Evolutionary conservation across 73 alveolate species (phyloP).

Genomic region (Paramecium biaurelia): DNA sequence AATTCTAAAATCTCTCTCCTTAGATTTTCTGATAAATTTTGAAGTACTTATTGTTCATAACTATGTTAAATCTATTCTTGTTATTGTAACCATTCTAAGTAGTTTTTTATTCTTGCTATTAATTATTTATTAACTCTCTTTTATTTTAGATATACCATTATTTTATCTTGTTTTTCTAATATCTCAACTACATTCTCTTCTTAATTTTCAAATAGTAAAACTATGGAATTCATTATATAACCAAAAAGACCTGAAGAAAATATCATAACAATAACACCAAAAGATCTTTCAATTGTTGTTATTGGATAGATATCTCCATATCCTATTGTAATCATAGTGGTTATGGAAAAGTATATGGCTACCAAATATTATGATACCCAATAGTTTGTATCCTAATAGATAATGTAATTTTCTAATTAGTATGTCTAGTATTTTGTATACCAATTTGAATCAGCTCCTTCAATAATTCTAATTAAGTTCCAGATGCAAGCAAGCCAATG

Average conservation of each 20-base stretch:
- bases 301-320: conserved; percentile 92
- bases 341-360: conserved; percentile 79
- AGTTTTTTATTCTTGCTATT: not conserved
- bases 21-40: not conserved
- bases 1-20: not conserved
- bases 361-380: conserved; percentile 40
- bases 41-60: not conserved
- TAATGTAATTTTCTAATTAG: not conserved
- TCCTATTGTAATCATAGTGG: conserved; percentile 95
- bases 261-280: conserved; percentile 87
- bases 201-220: not conserved
- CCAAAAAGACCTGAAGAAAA: conserved; percentile 60
- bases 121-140: not conserved
- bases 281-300: conserved; percentile 80
- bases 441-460: not conserved
- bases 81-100: not conserved
- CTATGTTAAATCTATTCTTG: not conserved
- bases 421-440: not conserved
- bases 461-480: not conserved
- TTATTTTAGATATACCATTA: not conserved
- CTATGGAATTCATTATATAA: conserved; percentile 59
- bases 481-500: conserved; percentile 50
- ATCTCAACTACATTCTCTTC: not conserved
- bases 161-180: not conserved
- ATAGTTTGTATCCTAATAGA: not conserved